Conservation (phyloP, 1,284 basidiomycete genomes). For the Mycosarcoma mackinlayi region DNA sequence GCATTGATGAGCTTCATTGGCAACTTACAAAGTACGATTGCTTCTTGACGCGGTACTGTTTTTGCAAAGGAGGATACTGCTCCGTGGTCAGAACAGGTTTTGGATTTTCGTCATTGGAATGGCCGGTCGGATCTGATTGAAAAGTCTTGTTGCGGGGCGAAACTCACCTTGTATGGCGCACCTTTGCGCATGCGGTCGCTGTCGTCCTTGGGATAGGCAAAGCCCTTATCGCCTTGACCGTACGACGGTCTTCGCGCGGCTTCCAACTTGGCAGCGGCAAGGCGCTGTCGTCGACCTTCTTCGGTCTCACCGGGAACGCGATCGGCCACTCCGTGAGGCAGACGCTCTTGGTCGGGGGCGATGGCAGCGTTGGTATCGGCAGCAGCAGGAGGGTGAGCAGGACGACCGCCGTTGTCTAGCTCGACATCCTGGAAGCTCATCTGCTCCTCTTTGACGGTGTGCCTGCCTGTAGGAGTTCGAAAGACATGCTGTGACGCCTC, state of each 20-base stretch:
- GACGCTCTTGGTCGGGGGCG: constrained; percentile 12
- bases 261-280: constrained; percentile 56
- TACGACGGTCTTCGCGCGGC: constrained; percentile 54
- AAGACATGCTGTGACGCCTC: constrained; percentile 63
- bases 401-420: constrained; percentile 52
- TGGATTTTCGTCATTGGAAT: constrained; percentile 31
- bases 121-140: constrained; percentile 5
- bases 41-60: constrained; percentile 62
- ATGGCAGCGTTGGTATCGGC: constrained; percentile 16
- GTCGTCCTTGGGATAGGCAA: constrained; percentile 59
- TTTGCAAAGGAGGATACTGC: constrained; percentile 59
- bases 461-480: constrained; percentile 61
- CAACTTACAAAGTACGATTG: constrained; percentile 60
- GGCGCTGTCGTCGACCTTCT: constrained; percentile 53
- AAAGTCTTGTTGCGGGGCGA: neutral
- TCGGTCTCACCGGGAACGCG: constrained; percentile 62
- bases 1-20: neutral
- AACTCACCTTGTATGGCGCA: constrained; percentile 61
- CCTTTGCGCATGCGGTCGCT: constrained; percentile 59
- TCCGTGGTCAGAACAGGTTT: constrained; percentile 48
- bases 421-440: constrained; percentile 51
- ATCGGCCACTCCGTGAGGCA: constrained; percentile 51
- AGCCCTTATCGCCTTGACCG: constrained; percentile 55
- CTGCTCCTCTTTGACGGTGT: constrained; percentile 63
- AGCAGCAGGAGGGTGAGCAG: constrained; percentile 48